Evolutionary conservation across 129 eudicot species (phyloP).

Genomic region (Solidago caesia): DNA sequence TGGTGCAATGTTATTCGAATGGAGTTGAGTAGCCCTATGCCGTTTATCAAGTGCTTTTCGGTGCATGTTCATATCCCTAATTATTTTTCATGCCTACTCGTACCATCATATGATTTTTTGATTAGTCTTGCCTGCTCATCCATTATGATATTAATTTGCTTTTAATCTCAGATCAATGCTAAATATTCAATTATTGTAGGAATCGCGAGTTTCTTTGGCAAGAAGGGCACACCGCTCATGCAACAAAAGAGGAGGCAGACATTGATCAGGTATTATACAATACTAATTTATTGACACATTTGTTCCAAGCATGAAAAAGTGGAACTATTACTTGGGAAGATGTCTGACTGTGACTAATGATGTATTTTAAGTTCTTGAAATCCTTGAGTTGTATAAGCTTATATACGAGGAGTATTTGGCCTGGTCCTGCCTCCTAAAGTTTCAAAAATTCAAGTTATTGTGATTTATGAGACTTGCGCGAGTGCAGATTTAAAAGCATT

Average conservation of each 20-base stretch:
- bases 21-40: conserved; percentile 87
- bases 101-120: not conserved
- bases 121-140: not conserved
- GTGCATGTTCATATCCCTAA: not conserved
- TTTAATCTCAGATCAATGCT: not conserved
- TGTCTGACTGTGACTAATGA: not conserved
- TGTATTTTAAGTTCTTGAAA: conserved; percentile 53
- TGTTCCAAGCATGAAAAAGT: not conserved
- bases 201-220: conserved; percentile 90
- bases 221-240: conserved; percentile 88
- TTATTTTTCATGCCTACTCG: not conserved
- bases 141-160: not conserved
- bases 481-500: conserved; percentile 61
- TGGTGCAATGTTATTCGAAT: conserved; percentile 93
- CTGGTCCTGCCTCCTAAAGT: conserved; percentile 87
- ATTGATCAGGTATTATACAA: conserved; percentile 44
- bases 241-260: conserved; percentile 79
- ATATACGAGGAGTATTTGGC: conserved; percentile 77
- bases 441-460: conserved; percentile 69
- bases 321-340: not conserved
- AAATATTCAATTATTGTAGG: conserved; percentile 37
- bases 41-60: conserved; percentile 45
- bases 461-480: conserved; percentile 72
- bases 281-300: too few relatives aligned
- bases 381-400: conserved; percentile 70